These are phyloP conservation scores for Pulveroboletus sp. DNA, from an alignment of 768 basidiomycete species.

Conservation along the genomic window DNA sequence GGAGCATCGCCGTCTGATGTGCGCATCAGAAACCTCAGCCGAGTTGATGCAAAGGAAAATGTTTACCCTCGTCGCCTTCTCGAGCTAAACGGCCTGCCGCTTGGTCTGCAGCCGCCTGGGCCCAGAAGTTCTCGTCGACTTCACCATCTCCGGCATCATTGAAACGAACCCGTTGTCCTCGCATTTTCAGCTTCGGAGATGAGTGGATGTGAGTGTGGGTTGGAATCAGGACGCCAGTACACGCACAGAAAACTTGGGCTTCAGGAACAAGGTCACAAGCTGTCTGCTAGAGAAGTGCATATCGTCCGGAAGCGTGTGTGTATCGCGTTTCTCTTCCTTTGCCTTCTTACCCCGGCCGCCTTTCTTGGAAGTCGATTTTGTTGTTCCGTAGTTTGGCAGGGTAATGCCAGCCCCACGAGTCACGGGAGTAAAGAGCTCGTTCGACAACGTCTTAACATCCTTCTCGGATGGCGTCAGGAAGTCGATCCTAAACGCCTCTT, in stretches of 20 bases:
- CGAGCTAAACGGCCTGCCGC: conserved; percentile 53
- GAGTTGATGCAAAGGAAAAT: neutral
- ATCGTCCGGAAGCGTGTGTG: conserved; percentile 87
- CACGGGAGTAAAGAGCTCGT: conserved; percentile 75
- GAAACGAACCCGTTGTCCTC: conserved; percentile 56
- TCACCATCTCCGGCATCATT: conserved; percentile 75
- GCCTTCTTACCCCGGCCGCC: conserved; percentile 45
- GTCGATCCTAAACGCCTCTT: conserved; percentile 80
- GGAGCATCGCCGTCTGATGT: conserved; percentile 44
- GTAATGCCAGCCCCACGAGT: conserved; percentile 68
- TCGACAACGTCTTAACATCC: conserved; percentile 54
- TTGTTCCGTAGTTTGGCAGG: conserved; percentile 49
- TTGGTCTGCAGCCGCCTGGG: conserved; percentile 85
- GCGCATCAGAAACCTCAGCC: conserved; percentile 10
- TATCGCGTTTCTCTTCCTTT: conserved; percentile 60
- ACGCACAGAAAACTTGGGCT: conserved; percentile 90
- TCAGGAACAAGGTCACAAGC: conserved; percentile 88
- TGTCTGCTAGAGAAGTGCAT: conserved; percentile 95
- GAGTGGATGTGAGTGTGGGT: neutral
- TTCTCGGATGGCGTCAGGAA: conserved; percentile 62
- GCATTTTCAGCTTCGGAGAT: conserved; percentile 74
- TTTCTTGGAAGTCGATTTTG: conserved; percentile 25
- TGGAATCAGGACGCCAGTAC: neutral
- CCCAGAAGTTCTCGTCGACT: conserved; percentile 97
- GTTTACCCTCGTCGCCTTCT: conserved; percentile 62